These are phyloP conservation scores for Ophiocordyceps australis DNA, from an alignment of 2,329 filamentous ascomycete genomes.

Conservation along the genomic window DNA sequence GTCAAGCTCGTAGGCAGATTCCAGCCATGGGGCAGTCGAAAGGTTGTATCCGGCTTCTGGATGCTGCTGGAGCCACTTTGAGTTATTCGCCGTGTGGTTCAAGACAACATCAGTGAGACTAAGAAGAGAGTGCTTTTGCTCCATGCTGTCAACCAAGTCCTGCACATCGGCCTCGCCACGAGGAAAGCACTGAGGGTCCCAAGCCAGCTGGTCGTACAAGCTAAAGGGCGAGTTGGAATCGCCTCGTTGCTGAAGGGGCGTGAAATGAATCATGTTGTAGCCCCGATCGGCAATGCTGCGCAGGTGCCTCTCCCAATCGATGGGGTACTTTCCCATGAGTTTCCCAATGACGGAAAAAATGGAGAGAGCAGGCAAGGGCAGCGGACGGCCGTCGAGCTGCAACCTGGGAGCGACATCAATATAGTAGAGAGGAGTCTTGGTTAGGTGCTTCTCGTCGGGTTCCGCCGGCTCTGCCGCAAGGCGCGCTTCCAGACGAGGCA, in stretches of 20 bases:
- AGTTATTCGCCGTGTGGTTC: slow-evolving; percentile 96
- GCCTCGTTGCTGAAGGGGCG: slow-evolving; percentile 76
- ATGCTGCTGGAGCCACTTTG: slow-evolving; percentile 82
- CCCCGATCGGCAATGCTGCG: slow-evolving; percentile 75
- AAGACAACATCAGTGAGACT: slow-evolving; percentile 92
- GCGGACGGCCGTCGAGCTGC: slow-evolving; percentile 49
- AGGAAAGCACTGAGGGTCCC: slow-evolving; percentile 70
- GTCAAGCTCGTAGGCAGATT: slow-evolving; percentile 44
- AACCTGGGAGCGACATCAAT: slow-evolving; percentile 82
- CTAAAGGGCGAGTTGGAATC: slow-evolving; percentile 94
- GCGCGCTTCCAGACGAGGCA: slow-evolving; percentile 43
- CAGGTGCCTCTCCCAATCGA: slow-evolving; percentile 80
- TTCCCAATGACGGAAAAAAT: slow-evolving; percentile 93
- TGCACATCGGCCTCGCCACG: slow-evolving; percentile 69
- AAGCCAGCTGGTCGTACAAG: slow-evolving; percentile 77
- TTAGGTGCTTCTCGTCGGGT: slow-evolving; percentile 26
- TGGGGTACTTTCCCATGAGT: slow-evolving; percentile 87
- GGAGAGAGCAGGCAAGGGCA: slow-evolving; percentile 76
- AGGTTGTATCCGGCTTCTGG: slow-evolving; percentile 93
- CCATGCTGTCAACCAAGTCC: slow-evolving; percentile 61
- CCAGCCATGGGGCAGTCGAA: slow-evolving; percentile 65
- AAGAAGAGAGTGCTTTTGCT: slow-evolving; percentile 67
- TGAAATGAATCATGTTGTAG: slow-evolving; percentile 99
- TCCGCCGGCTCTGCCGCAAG: slow-evolving; percentile 10
- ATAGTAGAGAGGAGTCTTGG: slow-evolving; percentile 66